Conservation (phyloP, 805 yeast species). For the Kodamaea fukazawae region DNA sequence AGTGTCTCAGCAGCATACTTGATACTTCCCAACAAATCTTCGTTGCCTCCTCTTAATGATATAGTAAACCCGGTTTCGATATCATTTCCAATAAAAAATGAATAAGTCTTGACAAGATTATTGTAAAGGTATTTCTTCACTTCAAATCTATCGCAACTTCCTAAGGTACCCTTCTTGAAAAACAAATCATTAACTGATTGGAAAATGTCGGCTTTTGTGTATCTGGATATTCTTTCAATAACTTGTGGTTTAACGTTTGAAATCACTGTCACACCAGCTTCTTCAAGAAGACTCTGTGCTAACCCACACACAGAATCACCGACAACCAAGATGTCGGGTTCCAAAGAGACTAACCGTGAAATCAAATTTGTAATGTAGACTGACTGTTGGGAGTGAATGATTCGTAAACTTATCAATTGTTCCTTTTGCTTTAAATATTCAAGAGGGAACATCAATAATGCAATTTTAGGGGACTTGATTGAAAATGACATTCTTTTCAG, state of each 20-base stretch:
- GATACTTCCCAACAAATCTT: constrained; percentile 57
- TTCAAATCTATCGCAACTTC: constrained; percentile 70
- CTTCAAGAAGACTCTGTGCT: constrained; percentile 68
- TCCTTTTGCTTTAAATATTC: constrained; percentile 79
- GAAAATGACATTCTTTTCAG: constrained; percentile 70
- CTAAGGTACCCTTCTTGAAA: constrained; percentile 56
- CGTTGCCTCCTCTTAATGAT: constrained; percentile 76
- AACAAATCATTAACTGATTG: constrained; percentile 84
- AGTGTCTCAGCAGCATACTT: constrained; percentile 80
- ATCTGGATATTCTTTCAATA: constrained; percentile 69
- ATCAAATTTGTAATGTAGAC: constrained; percentile 83
- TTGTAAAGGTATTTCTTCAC: constrained; percentile 63
- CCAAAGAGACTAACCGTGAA: constrained; percentile 68
- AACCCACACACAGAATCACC: constrained; percentile 80
- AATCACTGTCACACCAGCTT: constrained; percentile 78
- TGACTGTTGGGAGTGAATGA: constrained; percentile 81
- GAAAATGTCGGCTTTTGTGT: constrained; percentile 82
- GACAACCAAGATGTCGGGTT: constrained; percentile 75
- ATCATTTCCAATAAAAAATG: constrained; percentile 78
- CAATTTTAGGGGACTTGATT: constrained; percentile 67
- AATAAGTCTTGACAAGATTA: constrained; percentile 61
- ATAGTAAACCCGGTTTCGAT: constrained; percentile 77
- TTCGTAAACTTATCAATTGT: constrained; percentile 76
- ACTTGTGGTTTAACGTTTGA: constrained; percentile 79
- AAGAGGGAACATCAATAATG: constrained; percentile 82